phyloP scores from a whole-genome alignment of 1,139 yeast species.

The Yamadazyma taylorii region DNA sequence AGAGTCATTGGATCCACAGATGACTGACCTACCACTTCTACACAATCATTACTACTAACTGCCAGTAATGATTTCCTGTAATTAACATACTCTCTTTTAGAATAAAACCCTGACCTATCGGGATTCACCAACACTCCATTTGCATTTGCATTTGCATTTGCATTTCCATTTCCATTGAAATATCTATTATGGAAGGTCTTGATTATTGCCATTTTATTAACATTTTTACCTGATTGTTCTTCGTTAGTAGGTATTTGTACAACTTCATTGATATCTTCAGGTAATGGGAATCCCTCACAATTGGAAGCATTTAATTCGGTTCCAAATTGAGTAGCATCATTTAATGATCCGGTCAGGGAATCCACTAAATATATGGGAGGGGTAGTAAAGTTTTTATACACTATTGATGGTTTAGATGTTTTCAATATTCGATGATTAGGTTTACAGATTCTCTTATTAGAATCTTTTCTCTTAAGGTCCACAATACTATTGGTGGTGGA shows the following conservation, averaged over 20 bases:
- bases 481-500: constrained; percentile 9
- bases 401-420: constrained; percentile 43
- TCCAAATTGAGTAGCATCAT: constrained; percentile 75
- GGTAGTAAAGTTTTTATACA: constrained; percentile 24
- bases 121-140: too few species aligned
- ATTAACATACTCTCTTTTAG: constrained; percentile 28
- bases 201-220: constrained; percentile 55
- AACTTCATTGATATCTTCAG: constrained; percentile 57
- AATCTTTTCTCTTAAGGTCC: constrained; percentile 9
- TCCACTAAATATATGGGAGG: constrained; percentile 57
- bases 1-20: too few species aligned
- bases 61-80: constrained; percentile 20
- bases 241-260: constrained; percentile 67
- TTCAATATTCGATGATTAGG: constrained; percentile 36
- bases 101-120: constrained; percentile 30
- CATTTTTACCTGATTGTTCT: constrained; percentile 18
- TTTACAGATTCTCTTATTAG: constrained; percentile 31
- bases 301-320: constrained; percentile 70
- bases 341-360: constrained; percentile 62
- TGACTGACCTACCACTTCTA: constrained; percentile 18
- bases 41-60: constrained; percentile 16
- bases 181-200: constrained; percentile 39
- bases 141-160: too few species aligned
- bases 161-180: not conserved
- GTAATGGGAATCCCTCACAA: constrained; percentile 64